phyloP scores from a whole-genome alignment of 805 yeast genomes.

The Ogataea haglerorum region DNA sequence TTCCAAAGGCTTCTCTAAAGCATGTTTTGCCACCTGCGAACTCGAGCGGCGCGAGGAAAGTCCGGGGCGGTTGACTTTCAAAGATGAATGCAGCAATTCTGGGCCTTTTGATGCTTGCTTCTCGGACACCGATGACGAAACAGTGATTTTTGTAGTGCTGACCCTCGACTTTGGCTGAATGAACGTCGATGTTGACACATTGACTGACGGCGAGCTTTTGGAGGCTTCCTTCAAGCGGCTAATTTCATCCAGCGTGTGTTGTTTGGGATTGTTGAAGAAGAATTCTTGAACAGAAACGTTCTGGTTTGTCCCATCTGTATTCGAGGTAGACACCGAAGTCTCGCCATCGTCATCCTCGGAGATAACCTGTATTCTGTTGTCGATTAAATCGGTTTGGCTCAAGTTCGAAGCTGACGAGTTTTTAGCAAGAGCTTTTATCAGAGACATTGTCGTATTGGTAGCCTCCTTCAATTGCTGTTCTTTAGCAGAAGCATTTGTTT shows the following conservation, averaged over 20 bases:
- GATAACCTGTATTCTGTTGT: conserved; percentile 3
- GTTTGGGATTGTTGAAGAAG: conserved; percentile 39
- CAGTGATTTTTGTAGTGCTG: conserved; percentile 4
- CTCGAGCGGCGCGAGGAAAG: conserved; percentile 14
- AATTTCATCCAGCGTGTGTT: conserved; percentile 12
- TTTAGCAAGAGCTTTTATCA: conserved; percentile 23
- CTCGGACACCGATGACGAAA: conserved; percentile 21
- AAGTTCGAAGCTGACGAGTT: conserved; percentile 11
- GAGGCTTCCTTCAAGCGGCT: conserved; percentile 10
- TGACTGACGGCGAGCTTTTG: neutral
- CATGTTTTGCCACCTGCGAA: conserved; percentile 2
- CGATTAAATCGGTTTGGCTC: conserved; percentile 8
- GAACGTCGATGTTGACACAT: conserved; percentile 16
- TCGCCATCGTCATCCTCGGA: conserved; percentile 17
- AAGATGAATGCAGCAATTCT: conserved; percentile 21
- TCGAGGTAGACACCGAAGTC: conserved; percentile 13
- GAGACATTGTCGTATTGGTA: conserved; percentile 23
- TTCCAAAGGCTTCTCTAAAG: conserved; percentile 1
- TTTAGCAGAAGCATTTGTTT: conserved; percentile 8
- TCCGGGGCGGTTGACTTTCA: conserved; percentile 18
- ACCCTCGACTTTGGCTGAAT: conserved; percentile 26
- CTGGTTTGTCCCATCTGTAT: conserved; percentile 11
- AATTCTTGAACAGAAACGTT: conserved; percentile 51
- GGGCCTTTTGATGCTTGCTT: conserved; percentile 6
- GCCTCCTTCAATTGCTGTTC: conserved; percentile 4